Evolutionary conservation across 2,329 filamentous ascomycete species (phyloP).

Genomic region (Stagonosporopsis vannaccii): DNA sequence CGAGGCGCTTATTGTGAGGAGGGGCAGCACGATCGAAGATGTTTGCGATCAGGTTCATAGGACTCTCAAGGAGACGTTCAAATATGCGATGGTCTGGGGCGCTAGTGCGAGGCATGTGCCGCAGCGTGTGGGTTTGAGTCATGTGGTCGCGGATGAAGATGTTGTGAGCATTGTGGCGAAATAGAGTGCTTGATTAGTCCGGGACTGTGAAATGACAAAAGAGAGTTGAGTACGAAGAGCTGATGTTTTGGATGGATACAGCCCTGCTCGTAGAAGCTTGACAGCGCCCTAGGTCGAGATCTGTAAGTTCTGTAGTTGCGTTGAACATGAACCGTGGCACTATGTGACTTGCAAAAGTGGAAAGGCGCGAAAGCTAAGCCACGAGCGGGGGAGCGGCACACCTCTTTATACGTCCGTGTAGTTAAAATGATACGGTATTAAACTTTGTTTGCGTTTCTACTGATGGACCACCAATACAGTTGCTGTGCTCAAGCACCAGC

Average conservation of each 20-base stretch:
- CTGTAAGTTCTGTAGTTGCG: background rate
- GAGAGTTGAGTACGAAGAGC: background rate
- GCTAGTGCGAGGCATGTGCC: slow-evolving; percentile 94
- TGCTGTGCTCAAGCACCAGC: background rate
- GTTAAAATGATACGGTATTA: background rate
- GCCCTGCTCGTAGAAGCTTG: no score
- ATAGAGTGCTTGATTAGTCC: slow-evolving; percentile 12
- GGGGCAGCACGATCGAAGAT: slow-evolving; percentile 89
- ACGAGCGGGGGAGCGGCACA: background rate
- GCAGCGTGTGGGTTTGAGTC: slow-evolving; percentile 86
- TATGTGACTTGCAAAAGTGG: no score
- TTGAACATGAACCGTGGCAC: background rate
- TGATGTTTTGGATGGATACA: background rate
- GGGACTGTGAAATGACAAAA: background rate
- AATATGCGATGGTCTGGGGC: slow-evolving; percentile 98
- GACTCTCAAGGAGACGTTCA: slow-evolving; percentile 96
- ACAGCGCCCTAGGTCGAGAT: no score
- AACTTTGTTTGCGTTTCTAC: background rate
- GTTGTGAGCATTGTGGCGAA: slow-evolving; percentile 69
- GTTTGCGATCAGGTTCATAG: slow-evolving; percentile 96
- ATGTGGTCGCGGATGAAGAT: slow-evolving; percentile 76
- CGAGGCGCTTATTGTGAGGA: slow-evolving; percentile 92
- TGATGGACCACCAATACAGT: background rate
- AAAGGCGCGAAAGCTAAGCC: no score
- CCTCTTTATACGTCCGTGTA: background rate